Conservation (phyloP, 1,139 yeast genomes). For the Candida tropicalis region DNA sequence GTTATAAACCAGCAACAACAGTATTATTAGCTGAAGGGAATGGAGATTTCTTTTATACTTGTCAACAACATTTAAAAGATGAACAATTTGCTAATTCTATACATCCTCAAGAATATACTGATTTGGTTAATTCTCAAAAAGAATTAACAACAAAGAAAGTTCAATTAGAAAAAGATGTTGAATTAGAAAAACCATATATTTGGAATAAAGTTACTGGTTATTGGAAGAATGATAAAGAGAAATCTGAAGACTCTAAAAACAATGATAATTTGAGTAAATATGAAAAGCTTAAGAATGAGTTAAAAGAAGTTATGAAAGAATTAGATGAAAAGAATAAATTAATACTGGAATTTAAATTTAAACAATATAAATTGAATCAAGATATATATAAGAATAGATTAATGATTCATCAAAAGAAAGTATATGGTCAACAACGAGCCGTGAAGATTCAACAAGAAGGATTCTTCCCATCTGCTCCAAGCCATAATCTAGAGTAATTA, state of each 20-base stretch:
- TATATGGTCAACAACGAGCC: conserved; percentile 37
- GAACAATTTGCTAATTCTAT: conserved; percentile 60
- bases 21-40: conserved; percentile 58
- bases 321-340: conserved; percentile 23
- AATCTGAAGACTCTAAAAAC: conserved; percentile 14
- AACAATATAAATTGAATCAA: conserved; percentile 51
- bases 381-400: conserved; percentile 57
- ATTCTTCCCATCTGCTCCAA: conserved; percentile 63
- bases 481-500: conserved; percentile 12
- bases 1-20: conserved; percentile 64
- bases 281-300: conserved; percentile 21
- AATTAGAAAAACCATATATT: conserved; percentile 33
- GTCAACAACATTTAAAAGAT: conserved; percentile 66
- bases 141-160: conserved; percentile 45
- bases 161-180: conserved; percentile 28
- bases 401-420: conserved; percentile 25
- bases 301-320: conserved; percentile 28
- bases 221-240: conserved; percentile 18
- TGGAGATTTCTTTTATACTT: conserved; percentile 70
- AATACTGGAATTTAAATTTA: conserved; percentile 37
- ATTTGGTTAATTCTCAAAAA: conserved; percentile 40
- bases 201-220: conserved; percentile 32
- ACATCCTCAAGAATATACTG: conserved; percentile 48
- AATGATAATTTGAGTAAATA: conserved; percentile 10
- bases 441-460: conserved; percentile 45